A percentile compares a stretch with the other conserved stretches of the same genome.
Evolutionary conservation across 257 asterid species (phyloP).

Genomic region (Avicennia marina): DNA sequence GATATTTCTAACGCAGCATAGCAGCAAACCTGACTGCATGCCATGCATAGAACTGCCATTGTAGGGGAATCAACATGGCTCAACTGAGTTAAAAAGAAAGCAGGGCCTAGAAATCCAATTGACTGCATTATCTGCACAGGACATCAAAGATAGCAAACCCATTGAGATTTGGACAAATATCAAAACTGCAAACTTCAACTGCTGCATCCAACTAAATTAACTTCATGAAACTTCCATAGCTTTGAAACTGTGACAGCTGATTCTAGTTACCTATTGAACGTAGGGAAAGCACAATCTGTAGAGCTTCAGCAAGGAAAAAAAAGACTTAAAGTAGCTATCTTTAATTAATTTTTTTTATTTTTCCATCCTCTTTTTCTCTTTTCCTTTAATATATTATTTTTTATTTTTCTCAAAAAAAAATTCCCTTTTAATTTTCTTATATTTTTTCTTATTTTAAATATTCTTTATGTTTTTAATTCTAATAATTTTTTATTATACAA

Average conservation of each 20-base stretch:
- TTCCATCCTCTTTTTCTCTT: too few species aligned
- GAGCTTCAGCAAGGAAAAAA: neutral
- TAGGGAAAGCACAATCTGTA: neutral
- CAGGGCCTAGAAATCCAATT: conserved; percentile 89
- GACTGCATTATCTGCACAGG: conserved; percentile 79
- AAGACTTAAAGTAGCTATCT: too few species aligned
- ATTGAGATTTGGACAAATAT: neutral
- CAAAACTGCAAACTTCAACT: neutral
- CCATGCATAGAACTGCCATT: conserved; percentile 85
- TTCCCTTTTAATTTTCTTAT: too few species aligned
- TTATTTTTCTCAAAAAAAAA: too few species aligned
- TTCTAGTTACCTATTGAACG: neutral
- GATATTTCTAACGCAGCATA: conserved; percentile 3
- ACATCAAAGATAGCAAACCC: conserved; percentile 11
- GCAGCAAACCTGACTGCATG: conserved; percentile 84
- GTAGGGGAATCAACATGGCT: conserved; percentile 86
- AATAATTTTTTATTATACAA: too few species aligned
- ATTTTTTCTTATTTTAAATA: too few species aligned
- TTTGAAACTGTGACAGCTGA: too few species aligned
- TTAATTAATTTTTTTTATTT: too few species aligned
- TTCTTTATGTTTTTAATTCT: too few species aligned
- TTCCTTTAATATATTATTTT: too few species aligned
- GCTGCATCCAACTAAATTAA: neutral
- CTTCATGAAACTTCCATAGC: neutral
- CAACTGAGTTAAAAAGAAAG: conserved; percentile 89